Percentiles rank a stretch among this genome's conserved stretches.
Evolutionary conservation across 441 rosid genomes (phyloP).

Genomic region (Flueggea neowawraea): DNA sequence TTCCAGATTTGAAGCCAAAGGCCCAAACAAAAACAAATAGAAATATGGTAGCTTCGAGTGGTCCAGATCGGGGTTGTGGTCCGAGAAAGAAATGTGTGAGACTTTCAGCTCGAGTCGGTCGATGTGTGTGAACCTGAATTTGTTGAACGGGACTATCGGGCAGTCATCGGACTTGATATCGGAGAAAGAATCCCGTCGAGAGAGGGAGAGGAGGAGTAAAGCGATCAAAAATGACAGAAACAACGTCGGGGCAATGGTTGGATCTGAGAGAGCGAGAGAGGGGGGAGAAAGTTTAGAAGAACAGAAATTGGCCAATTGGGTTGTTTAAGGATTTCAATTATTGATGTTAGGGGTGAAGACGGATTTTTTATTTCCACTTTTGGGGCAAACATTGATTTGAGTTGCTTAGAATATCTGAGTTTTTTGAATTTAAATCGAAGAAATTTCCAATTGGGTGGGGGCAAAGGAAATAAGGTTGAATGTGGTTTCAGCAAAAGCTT

Average conservation of each 20-base stretch:
- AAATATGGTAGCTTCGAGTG: slow-evolving; percentile 44
- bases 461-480: no score
- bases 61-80: slow-evolving; percentile 57
- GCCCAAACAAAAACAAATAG: no score
- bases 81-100: slow-evolving; percentile 44
- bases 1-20: no score
- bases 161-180: slow-evolving; percentile 80
- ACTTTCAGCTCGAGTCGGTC: slow-evolving; percentile 78
- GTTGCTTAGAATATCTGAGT: no score
- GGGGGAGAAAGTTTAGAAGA: slow-evolving; percentile 4
- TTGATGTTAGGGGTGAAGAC: no score
- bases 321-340: no score
- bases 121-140: slow-evolving; percentile 80
- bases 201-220: slow-evolving; percentile 25
- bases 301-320: no score
- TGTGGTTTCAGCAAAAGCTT: no score
- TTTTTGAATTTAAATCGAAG: no score
- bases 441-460: no score
- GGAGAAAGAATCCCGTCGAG: slow-evolving; percentile 58
- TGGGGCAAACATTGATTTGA: no score
- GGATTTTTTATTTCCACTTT: no score
- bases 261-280: slow-evolving; percentile 5
- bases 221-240: slow-evolving; percentile 10
- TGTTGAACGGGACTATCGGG: slow-evolving; percentile 63
- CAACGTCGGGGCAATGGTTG: slow-evolving; percentile 34